Base-by-base conservation (phyloP, 2,329 filamentous ascomycete species). In the Cercospora janseana region DNA sequence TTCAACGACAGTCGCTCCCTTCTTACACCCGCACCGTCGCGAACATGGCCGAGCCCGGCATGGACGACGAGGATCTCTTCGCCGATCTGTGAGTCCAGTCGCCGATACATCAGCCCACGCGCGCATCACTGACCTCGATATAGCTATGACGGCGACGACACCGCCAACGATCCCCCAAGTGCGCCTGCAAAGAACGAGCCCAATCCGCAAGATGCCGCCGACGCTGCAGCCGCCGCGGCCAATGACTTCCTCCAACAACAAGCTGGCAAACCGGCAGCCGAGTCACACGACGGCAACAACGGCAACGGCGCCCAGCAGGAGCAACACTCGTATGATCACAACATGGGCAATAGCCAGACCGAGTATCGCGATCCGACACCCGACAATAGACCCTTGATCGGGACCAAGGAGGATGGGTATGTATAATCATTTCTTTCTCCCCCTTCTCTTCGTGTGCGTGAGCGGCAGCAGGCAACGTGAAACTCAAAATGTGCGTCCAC, bases 321-420 rank as follows among this genome's bases (percentile, higher is more conserved):
- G 7, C 56, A 58, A 31, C 62, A 52, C 4, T 46, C 46, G 8
- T 49, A 42, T 16, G 51, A 58, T 51, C 64, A 66, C 34, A 61
- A 55, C 8, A 66, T 64, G 52, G 62, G 61, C 46, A 55, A 52
- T 15, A 42, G 59, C 27, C 52, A 59, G 13, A 57, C 61, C 27
- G 65, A 63, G 28, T 65, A 65, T 50, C 63, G 63, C 16, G 47
- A 52, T 41, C 61, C 56, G 35, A 60, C 61, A 8, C 60, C 55
- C 42, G 69, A 75, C 48, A 72, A 75, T 53, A 71, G 71, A 26
- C 71, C 72, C 53, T 23, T 46, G 21, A 82, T 87, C 55, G 86
- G 84, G 54, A 87, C 91, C 50, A 94, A 94, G 72, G 88, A 94
- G 81, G 88, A 94, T 68, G 88, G 88, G 88, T 94, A 84, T 91